Evolutionary conservation across 306 rosid genomes (phyloP).

Genomic region (Quillaja saponaria): DNA sequence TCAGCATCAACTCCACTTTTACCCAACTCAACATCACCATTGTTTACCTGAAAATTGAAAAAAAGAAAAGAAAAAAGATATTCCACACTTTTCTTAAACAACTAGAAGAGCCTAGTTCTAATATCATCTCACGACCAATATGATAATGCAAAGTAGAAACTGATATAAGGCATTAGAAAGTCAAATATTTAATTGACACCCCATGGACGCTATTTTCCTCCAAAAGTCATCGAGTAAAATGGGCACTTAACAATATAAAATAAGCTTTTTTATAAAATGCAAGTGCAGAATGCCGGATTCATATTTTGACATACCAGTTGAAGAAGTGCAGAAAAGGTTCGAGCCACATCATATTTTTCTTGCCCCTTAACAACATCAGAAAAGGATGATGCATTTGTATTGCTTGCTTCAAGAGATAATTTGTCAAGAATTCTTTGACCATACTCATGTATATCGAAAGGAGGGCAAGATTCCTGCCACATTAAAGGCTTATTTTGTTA

Average conservation of each 20-base stretch:
- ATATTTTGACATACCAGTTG: slow-evolving; percentile 65
- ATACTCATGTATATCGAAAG: slow-evolving; percentile 80
- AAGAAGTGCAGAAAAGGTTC: slow-evolving; percentile 90
- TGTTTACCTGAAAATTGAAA: slow-evolving; percentile 75
- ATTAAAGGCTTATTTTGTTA: slow-evolving; percentile 25
- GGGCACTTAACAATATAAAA: too few relatives aligned
- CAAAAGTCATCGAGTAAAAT: too few relatives aligned
- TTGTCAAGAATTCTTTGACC: slow-evolving; percentile 67
- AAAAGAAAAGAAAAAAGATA: too few relatives aligned
- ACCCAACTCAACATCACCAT: slow-evolving; percentile 68
- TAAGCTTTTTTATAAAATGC: too few relatives aligned
- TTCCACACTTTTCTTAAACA: too few relatives aligned
- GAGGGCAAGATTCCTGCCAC: slow-evolving; percentile 69
- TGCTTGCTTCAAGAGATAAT: slow-evolving; percentile 59
- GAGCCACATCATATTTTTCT: slow-evolving; percentile 68
- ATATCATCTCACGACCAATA: slow-evolving; percentile 9
- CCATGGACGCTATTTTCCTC: too few relatives aligned
- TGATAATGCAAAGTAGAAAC: slow-evolving; percentile 20
- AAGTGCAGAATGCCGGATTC: too few relatives aligned
- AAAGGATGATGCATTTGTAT: slow-evolving; percentile 45
- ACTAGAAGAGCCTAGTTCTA: too few relatives aligned
- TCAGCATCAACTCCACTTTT: slow-evolving; percentile 44
- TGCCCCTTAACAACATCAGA: slow-evolving; percentile 71
- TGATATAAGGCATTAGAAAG: background rate
- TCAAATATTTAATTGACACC: too few relatives aligned